These are phyloP conservation scores for Malassezia cuniculi DNA, from an alignment of 1,284 basidiomycete species.

Conservation along the genomic window DNA sequence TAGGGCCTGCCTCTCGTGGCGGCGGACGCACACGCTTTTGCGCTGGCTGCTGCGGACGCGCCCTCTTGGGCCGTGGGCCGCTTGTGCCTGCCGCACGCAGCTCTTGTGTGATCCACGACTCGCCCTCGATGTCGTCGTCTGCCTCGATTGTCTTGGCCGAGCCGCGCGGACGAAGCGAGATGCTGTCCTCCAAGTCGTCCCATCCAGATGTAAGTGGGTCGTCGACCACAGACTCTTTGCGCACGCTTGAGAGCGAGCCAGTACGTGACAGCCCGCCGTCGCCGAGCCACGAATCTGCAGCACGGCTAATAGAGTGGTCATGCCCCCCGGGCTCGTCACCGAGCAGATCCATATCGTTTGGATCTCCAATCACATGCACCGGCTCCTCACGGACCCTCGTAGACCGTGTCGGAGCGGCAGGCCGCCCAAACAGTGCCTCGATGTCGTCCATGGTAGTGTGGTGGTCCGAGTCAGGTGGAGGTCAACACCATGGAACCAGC, in stretches of 20 bases:
- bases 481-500: no score
- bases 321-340: slow-evolving; percentile 26
- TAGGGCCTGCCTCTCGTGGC: slow-evolving; percentile 5
- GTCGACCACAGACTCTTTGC: slow-evolving; percentile 2
- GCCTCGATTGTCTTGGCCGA: slow-evolving; percentile 39
- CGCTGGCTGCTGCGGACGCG: slow-evolving; percentile 6
- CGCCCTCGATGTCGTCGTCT: slow-evolving; percentile 28
- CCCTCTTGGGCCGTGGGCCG: neutral
- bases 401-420: neutral
- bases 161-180: slow-evolving; percentile 9
- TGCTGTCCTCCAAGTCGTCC: slow-evolving; percentile 4
- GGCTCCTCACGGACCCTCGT: slow-evolving; percentile 1
- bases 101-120: slow-evolving; percentile 12
- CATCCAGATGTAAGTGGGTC: no score
- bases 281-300: slow-evolving; percentile 10
- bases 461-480: no score
- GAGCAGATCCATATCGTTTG: slow-evolving; percentile 33
- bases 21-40: slow-evolving; percentile 8
- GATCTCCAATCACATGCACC: slow-evolving; percentile 34
- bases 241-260: neutral
- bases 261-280: slow-evolving; percentile 20
- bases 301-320: slow-evolving; percentile 6
- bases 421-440: slow-evolving; percentile 10
- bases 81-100: neutral
- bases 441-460: slow-evolving; percentile 12